These are phyloP conservation scores for Calonectria pseudoturangicola DNA, from an alignment of 2,329 filamentous ascomycete genomes.

Conservation along the genomic window DNA sequence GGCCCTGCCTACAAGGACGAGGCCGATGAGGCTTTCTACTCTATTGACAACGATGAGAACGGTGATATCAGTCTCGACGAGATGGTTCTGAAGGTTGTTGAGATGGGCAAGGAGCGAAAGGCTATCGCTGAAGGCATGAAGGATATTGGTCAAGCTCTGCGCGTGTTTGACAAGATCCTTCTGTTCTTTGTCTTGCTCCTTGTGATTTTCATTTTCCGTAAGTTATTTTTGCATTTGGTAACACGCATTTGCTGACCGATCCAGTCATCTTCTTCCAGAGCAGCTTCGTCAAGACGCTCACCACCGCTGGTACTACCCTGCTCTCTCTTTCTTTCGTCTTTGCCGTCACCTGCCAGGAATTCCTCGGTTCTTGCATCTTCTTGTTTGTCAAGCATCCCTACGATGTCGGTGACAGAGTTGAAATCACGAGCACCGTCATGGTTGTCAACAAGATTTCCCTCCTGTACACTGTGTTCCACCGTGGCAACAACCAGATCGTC, in stretches of 20 bases:
- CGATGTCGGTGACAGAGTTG: constrained; percentile 95
- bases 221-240: constrained; percentile 56
- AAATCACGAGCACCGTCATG: constrained; percentile 82
- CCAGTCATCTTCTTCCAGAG: constrained; percentile 90
- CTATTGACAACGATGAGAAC: constrained; percentile 90
- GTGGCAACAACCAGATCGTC: constrained; percentile 85
- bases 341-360: constrained; percentile 91
- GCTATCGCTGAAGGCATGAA: constrained; percentile 95
- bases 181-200: constrained; percentile 87
- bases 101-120: constrained; percentile 90
- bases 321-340: constrained; percentile 98
- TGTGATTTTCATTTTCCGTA: constrained; percentile 87
- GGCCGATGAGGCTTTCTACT: constrained; percentile 88
- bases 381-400: constrained; percentile 99
- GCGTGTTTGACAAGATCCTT: constrained; percentile 91
- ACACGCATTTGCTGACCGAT: constrained; percentile 41
- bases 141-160: constrained; percentile 95
- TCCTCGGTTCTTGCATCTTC: constrained; percentile 99
- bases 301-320: constrained; percentile 92
- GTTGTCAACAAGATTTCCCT: constrained; percentile 96
- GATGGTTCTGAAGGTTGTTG: constrained; percentile 91
- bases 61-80: constrained; percentile 97
- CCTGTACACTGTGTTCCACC: constrained; percentile 92
- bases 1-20: constrained; percentile 83
- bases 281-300: constrained; percentile 88